Conservation (phyloP, 1,139 yeast species). For the Kodamaea anthophila region DNA sequence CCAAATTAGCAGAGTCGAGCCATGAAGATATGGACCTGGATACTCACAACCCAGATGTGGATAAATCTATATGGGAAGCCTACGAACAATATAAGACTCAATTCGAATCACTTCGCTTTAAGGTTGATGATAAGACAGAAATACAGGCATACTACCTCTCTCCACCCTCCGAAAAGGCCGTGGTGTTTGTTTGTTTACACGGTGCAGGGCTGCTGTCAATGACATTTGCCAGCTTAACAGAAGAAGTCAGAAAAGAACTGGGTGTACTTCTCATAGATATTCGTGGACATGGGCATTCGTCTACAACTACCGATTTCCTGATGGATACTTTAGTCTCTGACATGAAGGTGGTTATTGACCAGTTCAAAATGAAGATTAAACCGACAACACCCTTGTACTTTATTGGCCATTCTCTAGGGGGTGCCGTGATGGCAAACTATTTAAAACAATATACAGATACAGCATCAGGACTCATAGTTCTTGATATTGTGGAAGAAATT, state of each 20-base stretch:
- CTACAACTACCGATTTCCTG: constrained; percentile 33
- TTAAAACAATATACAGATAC: constrained; percentile 7
- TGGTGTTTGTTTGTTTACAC: constrained; percentile 68
- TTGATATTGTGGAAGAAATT: constrained; percentile 93
- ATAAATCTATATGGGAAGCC: constrained; percentile 2
- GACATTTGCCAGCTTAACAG: constrained; percentile 59
- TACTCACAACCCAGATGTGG: neutral
- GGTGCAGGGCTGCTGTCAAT: constrained; percentile 93
- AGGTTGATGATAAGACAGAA: neutral
- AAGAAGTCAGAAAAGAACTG: constrained; percentile 19
- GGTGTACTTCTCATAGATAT: constrained; percentile 72
- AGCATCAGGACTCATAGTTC: constrained; percentile 55
- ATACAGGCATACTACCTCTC: constrained; percentile 56
- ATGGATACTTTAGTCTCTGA: constrained; percentile 54
- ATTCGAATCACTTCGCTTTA: neutral
- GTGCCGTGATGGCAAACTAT: constrained; percentile 64
- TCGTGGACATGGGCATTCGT: constrained; percentile 70
- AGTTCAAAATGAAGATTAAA: constrained; percentile 23
- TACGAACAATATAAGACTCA: constrained; percentile 7
- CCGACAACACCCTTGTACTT: constrained; percentile 30
- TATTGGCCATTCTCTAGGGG: constrained; percentile 92
- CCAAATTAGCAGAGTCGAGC: constrained; percentile 4
- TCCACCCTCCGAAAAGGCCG: constrained; percentile 45
- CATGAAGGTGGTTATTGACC: constrained; percentile 40
- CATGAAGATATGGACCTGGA: constrained; percentile 4